Percentiles rank a stretch among this genome's conserved stretches.
Conservation (phyloP, 257 asterid species). For the Solanum medicagineum region DNA sequence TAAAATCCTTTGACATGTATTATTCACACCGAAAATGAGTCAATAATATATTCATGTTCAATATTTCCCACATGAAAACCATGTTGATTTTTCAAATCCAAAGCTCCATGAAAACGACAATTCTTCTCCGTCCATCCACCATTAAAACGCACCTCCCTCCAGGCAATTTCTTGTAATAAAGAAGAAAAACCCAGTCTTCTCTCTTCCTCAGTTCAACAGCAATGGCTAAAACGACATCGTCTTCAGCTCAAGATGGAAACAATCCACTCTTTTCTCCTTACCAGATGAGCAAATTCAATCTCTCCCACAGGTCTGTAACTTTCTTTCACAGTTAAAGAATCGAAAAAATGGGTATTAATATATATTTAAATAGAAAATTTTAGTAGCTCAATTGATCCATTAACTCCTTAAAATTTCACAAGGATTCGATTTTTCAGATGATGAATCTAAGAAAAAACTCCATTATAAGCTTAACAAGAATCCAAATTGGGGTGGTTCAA, state of each 20-base stretch:
- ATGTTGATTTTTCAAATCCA: too few species aligned
- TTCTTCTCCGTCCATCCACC: not conserved
- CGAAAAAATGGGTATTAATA: not conserved
- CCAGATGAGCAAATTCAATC: conserved; percentile 65
- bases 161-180: not conserved
- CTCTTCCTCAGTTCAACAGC: not conserved
- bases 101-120: too few species aligned
- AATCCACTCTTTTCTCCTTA: conserved; percentile 72
- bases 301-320: conserved; percentile 64
- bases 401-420: too few species aligned
- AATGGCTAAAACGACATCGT: conserved; percentile 36
- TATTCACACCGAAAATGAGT: too few species aligned
- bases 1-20: too few species aligned
- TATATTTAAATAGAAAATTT: not conserved
- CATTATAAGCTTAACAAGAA: not conserved
- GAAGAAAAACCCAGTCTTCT: not conserved
- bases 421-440: not conserved
- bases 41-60: too few species aligned
- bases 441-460: not conserved
- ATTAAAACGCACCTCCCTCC: not conserved
- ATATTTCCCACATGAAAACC: too few species aligned
- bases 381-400: too few species aligned
- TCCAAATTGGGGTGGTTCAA: not conserved
- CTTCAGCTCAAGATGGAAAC: conserved; percentile 17
- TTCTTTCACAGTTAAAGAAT: not conserved